Percentiles rank a stretch among this genome's conserved stretches.
These are phyloP conservation scores for Amanita rimosa DNA, from an alignment of 768 basidiomycete genomes.

Conservation along the genomic window DNA sequence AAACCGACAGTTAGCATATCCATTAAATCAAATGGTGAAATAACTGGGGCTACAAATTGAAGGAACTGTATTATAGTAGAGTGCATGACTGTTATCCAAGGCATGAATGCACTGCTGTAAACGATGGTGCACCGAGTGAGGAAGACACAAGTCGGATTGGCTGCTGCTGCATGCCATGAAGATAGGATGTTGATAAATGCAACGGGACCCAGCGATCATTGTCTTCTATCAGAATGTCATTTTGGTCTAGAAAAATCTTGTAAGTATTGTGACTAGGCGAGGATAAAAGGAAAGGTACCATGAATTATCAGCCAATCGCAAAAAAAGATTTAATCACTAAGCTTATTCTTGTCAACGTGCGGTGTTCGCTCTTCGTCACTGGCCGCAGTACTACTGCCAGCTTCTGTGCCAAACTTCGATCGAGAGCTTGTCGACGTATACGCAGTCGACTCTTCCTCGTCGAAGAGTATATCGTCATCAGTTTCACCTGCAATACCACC, in stretches of 20 bases:
- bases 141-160: not conserved
- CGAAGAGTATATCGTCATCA: conserved; percentile 50
- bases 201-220: not conserved
- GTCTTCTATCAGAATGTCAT: not conserved
- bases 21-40: not conserved
- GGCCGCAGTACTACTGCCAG: conserved; percentile 22
- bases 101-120: conserved; percentile 1
- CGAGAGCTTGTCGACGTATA: conserved; percentile 31
- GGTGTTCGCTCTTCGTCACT: conserved; percentile 27
- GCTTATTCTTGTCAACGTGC: conserved; percentile 4
- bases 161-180: not conserved
- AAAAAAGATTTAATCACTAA: not conserved
- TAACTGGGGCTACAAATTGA: not conserved
- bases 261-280: not conserved
- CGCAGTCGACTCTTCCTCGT: conserved; percentile 38
- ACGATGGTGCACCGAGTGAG: not conserved
- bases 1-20: not conserved
- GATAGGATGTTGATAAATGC: not conserved
- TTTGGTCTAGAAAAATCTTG: not conserved
- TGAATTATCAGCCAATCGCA: not conserved
- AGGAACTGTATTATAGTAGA: not conserved
- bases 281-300: not conserved
- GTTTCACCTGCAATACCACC: conserved; percentile 16
- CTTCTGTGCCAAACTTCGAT: conserved; percentile 32
- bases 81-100: conserved; percentile 4